Evolutionary conservation across 192 early-diverging fungal genomes (phyloP).

Genomic region (Backusella australiensis): DNA sequence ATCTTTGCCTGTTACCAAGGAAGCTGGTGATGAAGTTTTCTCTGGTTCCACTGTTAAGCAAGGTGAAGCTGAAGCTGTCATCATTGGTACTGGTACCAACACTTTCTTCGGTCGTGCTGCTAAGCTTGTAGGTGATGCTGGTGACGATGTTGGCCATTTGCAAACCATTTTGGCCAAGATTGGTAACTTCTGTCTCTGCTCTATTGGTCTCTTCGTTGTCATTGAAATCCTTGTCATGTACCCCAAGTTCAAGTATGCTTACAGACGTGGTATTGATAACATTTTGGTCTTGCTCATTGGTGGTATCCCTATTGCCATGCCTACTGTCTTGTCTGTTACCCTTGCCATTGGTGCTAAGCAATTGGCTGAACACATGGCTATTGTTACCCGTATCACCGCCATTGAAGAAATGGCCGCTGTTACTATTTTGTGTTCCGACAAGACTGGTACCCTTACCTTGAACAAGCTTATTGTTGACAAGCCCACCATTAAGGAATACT

Average conservation of each 20-base stretch:
- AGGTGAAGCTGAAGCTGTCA: no score
- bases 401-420: slow-evolving; percentile 76
- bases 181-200: slow-evolving; percentile 73
- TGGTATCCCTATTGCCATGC: slow-evolving; percentile 80
- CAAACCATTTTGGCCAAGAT: slow-evolving; percentile 71
- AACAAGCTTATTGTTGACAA: slow-evolving; percentile 76
- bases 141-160: slow-evolving; percentile 72
- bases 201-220: slow-evolving; percentile 69
- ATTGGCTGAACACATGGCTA: slow-evolving; percentile 74
- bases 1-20: no score
- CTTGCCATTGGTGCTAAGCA: slow-evolving; percentile 41
- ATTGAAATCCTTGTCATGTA: slow-evolving; percentile 69
- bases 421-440: slow-evolving; percentile 86
- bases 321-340: slow-evolving; percentile 72
- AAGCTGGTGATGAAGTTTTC: no score
- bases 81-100: no score
- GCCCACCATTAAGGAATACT: slow-evolving; percentile 67
- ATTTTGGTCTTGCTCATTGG: slow-evolving; percentile 74
- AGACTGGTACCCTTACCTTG: slow-evolving; percentile 91
- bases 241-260: slow-evolving; percentile 60
- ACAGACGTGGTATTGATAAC: slow-evolving; percentile 77
- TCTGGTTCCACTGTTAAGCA: no score
- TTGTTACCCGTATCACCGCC: slow-evolving; percentile 75
- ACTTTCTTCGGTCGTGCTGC: no score
- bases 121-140: slow-evolving; percentile 63